Evolutionary conservation across 176 grass and related monocot species (phyloP).

Genomic region (Musa beccarii): DNA sequence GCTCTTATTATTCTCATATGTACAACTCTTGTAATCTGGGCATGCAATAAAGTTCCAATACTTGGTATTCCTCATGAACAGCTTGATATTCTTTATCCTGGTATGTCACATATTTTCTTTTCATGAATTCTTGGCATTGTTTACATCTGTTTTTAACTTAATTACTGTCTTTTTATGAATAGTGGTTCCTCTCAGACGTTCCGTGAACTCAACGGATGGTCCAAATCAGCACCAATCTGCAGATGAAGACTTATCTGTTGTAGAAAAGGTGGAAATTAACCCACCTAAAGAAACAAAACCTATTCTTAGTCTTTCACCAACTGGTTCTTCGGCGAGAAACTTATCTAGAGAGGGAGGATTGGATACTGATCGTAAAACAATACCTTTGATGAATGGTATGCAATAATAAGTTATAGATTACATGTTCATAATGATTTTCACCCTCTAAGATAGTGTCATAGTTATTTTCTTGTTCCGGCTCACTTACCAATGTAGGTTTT

Average conservation of each 20-base stretch:
- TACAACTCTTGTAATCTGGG: conserved; percentile 18
- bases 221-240: not conserved
- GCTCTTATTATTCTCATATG: conserved; percentile 23
- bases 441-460: too few relatives aligned
- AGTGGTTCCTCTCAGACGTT: not conserved
- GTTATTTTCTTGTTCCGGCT: too few relatives aligned
- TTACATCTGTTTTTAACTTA: not conserved
- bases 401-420: not conserved
- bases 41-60: conserved; percentile 24
- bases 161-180: not conserved
- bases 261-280: not conserved
- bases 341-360: too few relatives aligned
- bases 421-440: too few relatives aligned
- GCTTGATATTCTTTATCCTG: conserved; percentile 22
- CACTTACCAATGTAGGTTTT: too few relatives aligned
- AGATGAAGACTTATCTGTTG: conserved; percentile 1
- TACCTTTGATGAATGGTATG: not conserved
- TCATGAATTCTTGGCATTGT: not conserved
- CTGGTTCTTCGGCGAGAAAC: too few relatives aligned
- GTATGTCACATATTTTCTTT: conserved; percentile 6
- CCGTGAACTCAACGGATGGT: not conserved
- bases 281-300: not conserved
- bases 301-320: not conserved
- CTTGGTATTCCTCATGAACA: conserved; percentile 18
- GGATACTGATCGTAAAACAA: not conserved